phyloP scores from a whole-genome alignment of 306 rosid species.

The Canavalia gladiata region DNA sequence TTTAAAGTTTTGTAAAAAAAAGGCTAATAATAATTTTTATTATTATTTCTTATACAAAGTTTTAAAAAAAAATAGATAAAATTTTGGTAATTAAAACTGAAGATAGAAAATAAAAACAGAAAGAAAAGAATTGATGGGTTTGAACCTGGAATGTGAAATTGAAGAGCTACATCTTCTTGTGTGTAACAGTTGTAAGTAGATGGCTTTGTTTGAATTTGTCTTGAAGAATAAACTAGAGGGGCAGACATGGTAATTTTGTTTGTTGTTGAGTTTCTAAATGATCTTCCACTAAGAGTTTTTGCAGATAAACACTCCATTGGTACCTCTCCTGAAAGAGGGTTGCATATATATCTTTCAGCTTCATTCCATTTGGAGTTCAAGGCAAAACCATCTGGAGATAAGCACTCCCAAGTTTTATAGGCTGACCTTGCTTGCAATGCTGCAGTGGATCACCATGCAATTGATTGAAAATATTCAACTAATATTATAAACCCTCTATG shows the following conservation, averaged over 20 bases:
- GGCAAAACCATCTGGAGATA: conserved; percentile 91
- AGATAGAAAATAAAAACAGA: too few relatives aligned
- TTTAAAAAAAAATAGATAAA: too few relatives aligned
- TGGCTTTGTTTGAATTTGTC: conserved; percentile 61
- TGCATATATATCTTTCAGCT: conserved; percentile 94
- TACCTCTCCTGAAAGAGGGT: conserved; percentile 91
- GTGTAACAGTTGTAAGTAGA: conserved; percentile 45
- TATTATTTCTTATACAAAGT: too few relatives aligned
- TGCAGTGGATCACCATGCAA: conserved; percentile 53
- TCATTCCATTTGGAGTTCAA: conserved; percentile 97
- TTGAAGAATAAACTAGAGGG: conserved; percentile 71
- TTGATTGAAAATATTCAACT: conserved; percentile 22
- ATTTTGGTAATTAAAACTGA: too few relatives aligned
- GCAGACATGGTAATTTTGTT: conserved; percentile 77
- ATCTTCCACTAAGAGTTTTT: conserved; percentile 89
- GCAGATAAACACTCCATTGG: conserved; percentile 97
- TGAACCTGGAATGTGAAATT: conserved; percentile 74
- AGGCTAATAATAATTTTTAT: too few relatives aligned
- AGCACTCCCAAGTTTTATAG: conserved; percentile 73
- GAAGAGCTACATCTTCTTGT: conserved; percentile 58
- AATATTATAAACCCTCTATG: conserved; percentile 17
- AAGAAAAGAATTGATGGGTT: neutral
- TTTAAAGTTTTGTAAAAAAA: too few relatives aligned
- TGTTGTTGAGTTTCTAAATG: conserved; percentile 68
- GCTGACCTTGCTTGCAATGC: conserved; percentile 86